Conservation (phyloP, 208 protist genomes). For the Histomonas meleagridis region DNA sequence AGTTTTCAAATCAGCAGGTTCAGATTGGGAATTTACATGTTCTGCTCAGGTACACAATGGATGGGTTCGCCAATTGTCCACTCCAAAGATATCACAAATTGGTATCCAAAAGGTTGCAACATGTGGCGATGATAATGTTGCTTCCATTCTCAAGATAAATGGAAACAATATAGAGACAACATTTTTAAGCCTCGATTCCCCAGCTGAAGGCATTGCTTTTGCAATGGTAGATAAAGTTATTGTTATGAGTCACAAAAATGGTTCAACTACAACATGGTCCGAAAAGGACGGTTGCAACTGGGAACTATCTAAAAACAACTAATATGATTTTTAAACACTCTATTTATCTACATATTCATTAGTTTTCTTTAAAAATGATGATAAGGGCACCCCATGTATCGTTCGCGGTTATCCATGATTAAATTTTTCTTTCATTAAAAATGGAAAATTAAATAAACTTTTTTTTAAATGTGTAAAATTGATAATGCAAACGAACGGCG, state of each 20-base stretch:
- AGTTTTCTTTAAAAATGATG: too few species aligned
- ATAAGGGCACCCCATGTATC: too few species aligned
- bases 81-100: neutral
- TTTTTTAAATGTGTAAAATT: too few species aligned
- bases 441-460: too few species aligned
- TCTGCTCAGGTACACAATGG: slow-evolving; percentile 8
- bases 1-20: neutral
- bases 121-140: neutral
- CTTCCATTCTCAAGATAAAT: neutral
- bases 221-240: slow-evolving; percentile 26
- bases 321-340: too few species aligned
- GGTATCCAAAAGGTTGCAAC: neutral
- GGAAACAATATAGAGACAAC: neutral
- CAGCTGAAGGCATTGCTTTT: neutral
- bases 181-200: neutral
- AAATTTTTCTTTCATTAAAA: too few species aligned
- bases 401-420: too few species aligned
- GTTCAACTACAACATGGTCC: neutral
- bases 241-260: slow-evolving; percentile 1
- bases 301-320: too few species aligned
- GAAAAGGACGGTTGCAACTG: too few species aligned
- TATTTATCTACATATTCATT: too few species aligned
- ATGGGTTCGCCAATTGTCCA: neutral
- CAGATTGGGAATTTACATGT: neutral
- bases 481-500: too few species aligned